Conservation (phyloP, 139 green algal genomes). For the Tetradesmus obliquus region DNA sequence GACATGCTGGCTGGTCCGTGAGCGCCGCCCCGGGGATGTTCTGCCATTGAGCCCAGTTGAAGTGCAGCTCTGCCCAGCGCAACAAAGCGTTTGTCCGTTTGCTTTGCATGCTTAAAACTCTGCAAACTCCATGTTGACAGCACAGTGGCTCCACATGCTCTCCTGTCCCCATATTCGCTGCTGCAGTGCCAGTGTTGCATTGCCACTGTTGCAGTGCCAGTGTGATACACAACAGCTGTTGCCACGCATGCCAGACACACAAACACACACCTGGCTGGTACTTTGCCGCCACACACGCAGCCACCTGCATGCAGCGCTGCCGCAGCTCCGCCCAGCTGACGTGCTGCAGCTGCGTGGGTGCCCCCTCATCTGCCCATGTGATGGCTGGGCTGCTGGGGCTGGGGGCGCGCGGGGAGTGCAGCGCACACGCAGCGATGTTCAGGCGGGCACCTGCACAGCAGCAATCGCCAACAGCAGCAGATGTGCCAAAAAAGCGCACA, state of each 20-base stretch:
- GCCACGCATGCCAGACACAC: too few species aligned
- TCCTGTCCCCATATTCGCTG: neutral
- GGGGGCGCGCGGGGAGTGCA: conserved; percentile 46
- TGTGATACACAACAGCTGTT: too few species aligned
- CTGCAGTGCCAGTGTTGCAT: too few species aligned
- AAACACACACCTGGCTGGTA: conserved; percentile 24
- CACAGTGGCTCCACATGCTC: too few species aligned
- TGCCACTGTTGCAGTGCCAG: too few species aligned
- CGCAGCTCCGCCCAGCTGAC: conserved; percentile 44
- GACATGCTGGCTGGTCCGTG: neutral
- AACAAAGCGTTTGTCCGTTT: too few species aligned
- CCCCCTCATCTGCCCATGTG: conserved; percentile 79
- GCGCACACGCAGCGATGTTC: conserved; percentile 82
- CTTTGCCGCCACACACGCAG: conserved; percentile 34
- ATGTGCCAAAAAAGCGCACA: too few species aligned
- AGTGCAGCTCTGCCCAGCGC: neutral
- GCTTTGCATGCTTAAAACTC: too few species aligned
- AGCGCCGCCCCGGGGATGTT: neutral
- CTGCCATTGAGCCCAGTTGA: neutral
- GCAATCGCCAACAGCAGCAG: too few species aligned
- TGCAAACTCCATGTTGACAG: too few species aligned
- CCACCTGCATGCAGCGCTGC: neutral
- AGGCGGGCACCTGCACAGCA: conserved; percentile 86
- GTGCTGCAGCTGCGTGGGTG: conserved; percentile 55
- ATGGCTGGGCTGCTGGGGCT: conserved; percentile 52